These are phyloP conservation scores for Phyllosticta citrichinensis DNA, from an alignment of 2,329 filamentous ascomycete species.

Conservation along the genomic window DNA sequence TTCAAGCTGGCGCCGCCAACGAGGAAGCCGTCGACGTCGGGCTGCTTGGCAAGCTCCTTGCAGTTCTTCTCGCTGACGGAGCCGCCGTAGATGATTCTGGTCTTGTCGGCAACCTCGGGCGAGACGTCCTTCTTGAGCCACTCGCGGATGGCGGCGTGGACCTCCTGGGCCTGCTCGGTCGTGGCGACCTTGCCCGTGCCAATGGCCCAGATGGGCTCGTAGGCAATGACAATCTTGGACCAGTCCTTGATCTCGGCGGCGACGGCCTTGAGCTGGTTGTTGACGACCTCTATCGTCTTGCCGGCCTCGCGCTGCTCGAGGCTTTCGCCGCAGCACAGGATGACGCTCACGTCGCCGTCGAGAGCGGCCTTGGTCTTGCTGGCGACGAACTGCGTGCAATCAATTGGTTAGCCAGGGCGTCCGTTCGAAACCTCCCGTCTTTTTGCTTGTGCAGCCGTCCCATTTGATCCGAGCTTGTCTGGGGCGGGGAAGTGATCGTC, in stretches of 20 bases:
- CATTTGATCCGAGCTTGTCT: background rate
- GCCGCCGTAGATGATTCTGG: conserved; percentile 91
- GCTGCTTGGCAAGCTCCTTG: conserved; percentile 79
- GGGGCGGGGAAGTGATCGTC: background rate
- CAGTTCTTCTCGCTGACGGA: conserved; percentile 98
- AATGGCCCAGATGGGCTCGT: conserved; percentile 94
- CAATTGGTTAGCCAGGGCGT: background rate
- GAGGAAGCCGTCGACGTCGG: conserved; percentile 95
- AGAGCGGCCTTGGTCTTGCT: conserved; percentile 90
- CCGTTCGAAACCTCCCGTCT: background rate
- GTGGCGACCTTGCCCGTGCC: conserved; percentile 61
- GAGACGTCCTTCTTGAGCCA: conserved; percentile 74
- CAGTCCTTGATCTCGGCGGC: conserved; percentile 73
- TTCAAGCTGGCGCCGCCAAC: conserved; percentile 95
- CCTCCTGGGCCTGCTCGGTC: conserved; percentile 31
- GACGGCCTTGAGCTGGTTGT: conserved; percentile 73
- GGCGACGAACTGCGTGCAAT: conserved; percentile 53
- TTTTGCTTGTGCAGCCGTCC: background rate
- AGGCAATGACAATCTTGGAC: conserved; percentile 91
- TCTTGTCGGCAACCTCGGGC: conserved; percentile 69
- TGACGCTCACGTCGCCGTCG: conserved; percentile 78
- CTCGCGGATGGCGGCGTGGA: conserved; percentile 68
- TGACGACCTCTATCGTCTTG: conserved; percentile 80
- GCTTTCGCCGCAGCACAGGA: conserved; percentile 95
- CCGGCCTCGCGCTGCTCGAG: conserved; percentile 81